Evolutionary conservation across 192 early-diverging fungal genomes (phyloP), one percentile per base, ranked within the genome.

Genomic region (Helicostylum pulchrum): DNA sequence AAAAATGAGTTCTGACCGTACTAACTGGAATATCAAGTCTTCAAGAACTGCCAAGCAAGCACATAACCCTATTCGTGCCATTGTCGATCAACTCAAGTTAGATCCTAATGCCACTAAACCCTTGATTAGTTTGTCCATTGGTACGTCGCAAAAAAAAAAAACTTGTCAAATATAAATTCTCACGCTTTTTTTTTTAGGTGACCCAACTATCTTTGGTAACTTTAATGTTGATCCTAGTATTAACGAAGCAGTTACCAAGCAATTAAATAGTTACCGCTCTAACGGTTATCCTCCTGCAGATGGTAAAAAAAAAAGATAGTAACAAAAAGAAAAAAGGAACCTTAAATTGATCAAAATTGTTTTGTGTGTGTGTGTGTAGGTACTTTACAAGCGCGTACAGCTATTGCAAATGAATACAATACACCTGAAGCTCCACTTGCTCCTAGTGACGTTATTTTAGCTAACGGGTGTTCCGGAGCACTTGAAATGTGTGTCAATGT

Each of bases 171-270:
- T n/a, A n/a, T n/a, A n/a, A n/a, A n/a, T n/a, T n/a, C n/a, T n/a
- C n/a, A n/a, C n/a, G n/a, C n/a, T n/a, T n/a, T n/a, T n/a, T 7
- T 57, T 36, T 21, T 10, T 81, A 72, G 87, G 93, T 53, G 94
- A 96, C 73, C 94, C 94, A 12, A 93, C 94, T 5, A 80, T 87
- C 43, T 93, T 91, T 83, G 94, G 94, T 36, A 96, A 96, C 80
- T 90, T 96, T 77, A 91, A 94, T 67, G 79, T 89, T 21, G 82
- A 89, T 70, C 70, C 83, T 8, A 81, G 69, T 31, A 78, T 77
- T 47, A 86, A 86, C 61, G 85, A 92, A 14, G 86, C 90, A n/a
- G 85, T 96, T 31, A 76, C 83, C 20, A 78, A 83, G 44, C 80
- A 88, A 21, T 67, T 91, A 34, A 59, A 85, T 34, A 82, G 80